Evolutionary conservation across 2,329 filamentous ascomycete genomes (phyloP), one percentile per base, ranked within the genome.

Genomic region (Monosporascus sp.): DNA sequence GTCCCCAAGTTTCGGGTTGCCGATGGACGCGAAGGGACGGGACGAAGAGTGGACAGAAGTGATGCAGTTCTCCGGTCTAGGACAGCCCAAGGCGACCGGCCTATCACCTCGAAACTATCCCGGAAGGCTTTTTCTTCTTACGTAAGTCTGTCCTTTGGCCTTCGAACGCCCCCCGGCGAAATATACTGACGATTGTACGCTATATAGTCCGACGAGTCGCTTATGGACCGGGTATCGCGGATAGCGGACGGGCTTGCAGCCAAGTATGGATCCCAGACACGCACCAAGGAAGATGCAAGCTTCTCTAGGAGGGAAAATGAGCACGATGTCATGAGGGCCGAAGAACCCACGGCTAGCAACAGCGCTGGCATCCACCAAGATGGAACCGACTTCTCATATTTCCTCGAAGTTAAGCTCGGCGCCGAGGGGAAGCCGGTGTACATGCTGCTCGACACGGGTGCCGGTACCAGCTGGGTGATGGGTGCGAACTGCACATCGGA

Each of bases 391-490:
- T 84, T 79, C 59, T 84, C 83, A 2, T 87, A 88, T 68, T 87
- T 87, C 60, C 69, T 83, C 44, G 69, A 82, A 63, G 80, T 79
- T 17, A 62, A 72, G 36, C 64, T 88, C 17, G 85, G 85, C 15
- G 82, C 83, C 3, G 69, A 73, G 15, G 69, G 70, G 43, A 81
- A 79, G 58, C 66, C 75, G 2, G 60, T 87, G 59, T 81, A 80
- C 60, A 80, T 88, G 78, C 75, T 87, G 25, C 71, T 87, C 53
- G 85, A 88, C 65, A 86, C 84, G 7, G 85, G 85, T 25, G 83
- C 84, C 39, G 81, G 81, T 22, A 90, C 89, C 54, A 90, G 86
- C 14, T 96, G 91, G 91, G 82, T 96, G 20, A 94, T 94, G 82
- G 82, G 86, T 31, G 75, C 82, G 17, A 73, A 78, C 51, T 96